Evolutionary conservation across 805 yeast genomes (phyloP).

Genomic region (Yarrowia sp.): DNA sequence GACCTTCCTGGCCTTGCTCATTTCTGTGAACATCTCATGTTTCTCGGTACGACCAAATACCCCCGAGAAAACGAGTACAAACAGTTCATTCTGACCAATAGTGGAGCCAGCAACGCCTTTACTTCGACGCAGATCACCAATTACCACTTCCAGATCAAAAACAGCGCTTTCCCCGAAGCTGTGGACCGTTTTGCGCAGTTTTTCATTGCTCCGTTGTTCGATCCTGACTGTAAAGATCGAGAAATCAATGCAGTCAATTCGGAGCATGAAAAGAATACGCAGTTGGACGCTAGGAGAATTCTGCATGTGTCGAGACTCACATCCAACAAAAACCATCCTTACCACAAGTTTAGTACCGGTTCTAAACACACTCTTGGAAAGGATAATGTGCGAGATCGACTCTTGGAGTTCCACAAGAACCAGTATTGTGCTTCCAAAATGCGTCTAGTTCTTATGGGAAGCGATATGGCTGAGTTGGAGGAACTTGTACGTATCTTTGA

Average conservation of each 20-base stretch:
- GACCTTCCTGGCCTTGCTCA: conserved; percentile 81
- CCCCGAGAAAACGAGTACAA: conserved; percentile 74
- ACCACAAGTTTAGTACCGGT: conserved; percentile 86
- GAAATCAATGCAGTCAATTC: conserved; percentile 94
- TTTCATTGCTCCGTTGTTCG: conserved; percentile 80
- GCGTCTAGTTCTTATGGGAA: conserved; percentile 84
- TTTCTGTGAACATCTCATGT: conserved; percentile 78
- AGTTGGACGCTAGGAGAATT: conserved; percentile 82
- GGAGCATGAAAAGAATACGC: conserved; percentile 91
- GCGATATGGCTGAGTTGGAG: conserved; percentile 66
- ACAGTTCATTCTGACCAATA: conserved; percentile 72
- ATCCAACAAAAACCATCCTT: conserved; percentile 75
- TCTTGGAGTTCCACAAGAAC: conserved; percentile 66
- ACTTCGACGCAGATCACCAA: conserved; percentile 87
- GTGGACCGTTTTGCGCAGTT: conserved; percentile 91
- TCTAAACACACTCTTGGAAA: conserved; percentile 70
- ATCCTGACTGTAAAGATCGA: conserved; percentile 72
- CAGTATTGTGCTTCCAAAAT: conserved; percentile 83
- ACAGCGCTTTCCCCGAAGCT: conserved; percentile 77
- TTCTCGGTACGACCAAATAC: conserved; percentile 75
- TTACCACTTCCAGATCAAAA: conserved; percentile 80
- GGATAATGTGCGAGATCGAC: conserved; percentile 82
- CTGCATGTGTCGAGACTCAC: conserved; percentile 77
- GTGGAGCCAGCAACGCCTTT: conserved; percentile 89
- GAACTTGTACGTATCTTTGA: conserved; percentile 18